Conservation (phyloP, 192 early-diverging fungal genomes). For the Gamsiella multidivaricata region DNA sequence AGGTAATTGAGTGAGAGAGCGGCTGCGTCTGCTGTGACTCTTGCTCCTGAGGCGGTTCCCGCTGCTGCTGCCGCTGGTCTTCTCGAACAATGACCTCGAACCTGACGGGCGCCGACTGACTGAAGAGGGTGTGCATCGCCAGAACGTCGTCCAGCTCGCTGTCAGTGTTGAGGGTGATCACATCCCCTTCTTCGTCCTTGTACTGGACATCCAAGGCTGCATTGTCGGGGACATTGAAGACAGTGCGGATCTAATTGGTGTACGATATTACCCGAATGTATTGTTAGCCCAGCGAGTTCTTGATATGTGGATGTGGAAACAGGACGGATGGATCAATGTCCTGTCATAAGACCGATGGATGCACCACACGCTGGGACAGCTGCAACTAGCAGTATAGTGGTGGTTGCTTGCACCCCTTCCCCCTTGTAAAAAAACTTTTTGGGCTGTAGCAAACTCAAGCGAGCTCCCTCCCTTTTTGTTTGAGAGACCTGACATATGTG, state of each 20-base stretch:
- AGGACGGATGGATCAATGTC: slow-evolving; percentile 3
- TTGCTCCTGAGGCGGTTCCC: neutral
- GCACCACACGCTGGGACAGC: neutral
- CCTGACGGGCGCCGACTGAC: slow-evolving; percentile 24
- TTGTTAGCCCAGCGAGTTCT: neutral
- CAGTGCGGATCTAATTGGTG: slow-evolving; percentile 37
- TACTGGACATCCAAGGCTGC: slow-evolving; percentile 27
- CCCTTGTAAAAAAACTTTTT: neutral
- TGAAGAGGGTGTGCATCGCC: slow-evolving; percentile 38
- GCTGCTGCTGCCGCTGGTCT: neutral
- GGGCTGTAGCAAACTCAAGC: neutral
- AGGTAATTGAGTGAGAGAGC: neutral
- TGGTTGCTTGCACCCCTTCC: too few relatives aligned
- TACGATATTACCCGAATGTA: neutral
- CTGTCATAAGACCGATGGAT: neutral
- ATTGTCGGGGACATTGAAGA: slow-evolving; percentile 23
- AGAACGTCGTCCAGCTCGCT: slow-evolving; percentile 46
- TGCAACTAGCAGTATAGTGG: neutral
- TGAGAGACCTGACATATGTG: too few relatives aligned
- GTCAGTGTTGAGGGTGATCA: slow-evolving; percentile 44
- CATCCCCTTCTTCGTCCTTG: slow-evolving; percentile 40
- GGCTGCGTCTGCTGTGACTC: neutral
- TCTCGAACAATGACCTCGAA: slow-evolving; percentile 22
- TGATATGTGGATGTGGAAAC: neutral
- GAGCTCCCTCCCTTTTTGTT: too few relatives aligned